These are phyloP conservation scores for Sporothrix brasiliensis DNA, from an alignment of 2,329 filamentous ascomycete genomes.

Conservation along the genomic window DNA sequence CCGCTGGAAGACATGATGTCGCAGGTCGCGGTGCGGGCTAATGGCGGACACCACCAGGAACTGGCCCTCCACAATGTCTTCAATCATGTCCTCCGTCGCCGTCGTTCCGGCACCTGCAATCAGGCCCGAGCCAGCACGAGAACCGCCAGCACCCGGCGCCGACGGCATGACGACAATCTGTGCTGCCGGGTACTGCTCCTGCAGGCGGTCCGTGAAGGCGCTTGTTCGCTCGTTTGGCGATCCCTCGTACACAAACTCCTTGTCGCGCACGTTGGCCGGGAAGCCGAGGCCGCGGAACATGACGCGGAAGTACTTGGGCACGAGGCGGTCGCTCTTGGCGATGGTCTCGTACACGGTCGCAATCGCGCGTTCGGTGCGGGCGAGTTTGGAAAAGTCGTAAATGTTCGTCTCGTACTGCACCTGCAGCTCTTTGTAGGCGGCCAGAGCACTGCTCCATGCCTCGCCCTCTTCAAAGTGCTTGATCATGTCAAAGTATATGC, in stretches of 20 bases:
- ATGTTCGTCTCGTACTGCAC: slow-evolving; percentile 86
- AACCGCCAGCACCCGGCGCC: slow-evolving; percentile 12
- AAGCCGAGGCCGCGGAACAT: slow-evolving; percentile 89
- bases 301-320: slow-evolving; percentile 89
- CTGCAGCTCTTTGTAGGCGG: slow-evolving; percentile 87
- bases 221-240: slow-evolving; percentile 73
- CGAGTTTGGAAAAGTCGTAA: slow-evolving; percentile 91
- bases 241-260: slow-evolving; percentile 90
- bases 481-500: slow-evolving; percentile 91
- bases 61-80: slow-evolving; percentile 81
- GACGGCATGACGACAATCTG: slow-evolving; percentile 62
- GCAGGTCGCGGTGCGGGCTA: slow-evolving; percentile 77
- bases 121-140: slow-evolving; percentile 26
- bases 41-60: slow-evolving; percentile 82
- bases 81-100: slow-evolving; percentile 60
- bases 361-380: slow-evolving; percentile 85
- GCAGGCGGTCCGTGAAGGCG: slow-evolving; percentile 87
- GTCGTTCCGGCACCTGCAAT: slow-evolving; percentile 7
- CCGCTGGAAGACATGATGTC: slow-evolving; percentile 83
- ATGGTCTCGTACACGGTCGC: slow-evolving; percentile 90
- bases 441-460: slow-evolving; percentile 85
- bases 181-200: slow-evolving; percentile 83
- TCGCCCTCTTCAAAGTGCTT: slow-evolving; percentile 93
- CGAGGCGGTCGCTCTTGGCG: slow-evolving; percentile 74
- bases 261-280: slow-evolving; percentile 76